A percentile compares a stretch with the other conserved stretches of the same genome.
phyloP scores from a whole-genome alignment of 2,329 filamentous ascomycete genomes.

The Colletotrichum sansevieriae region DNA sequence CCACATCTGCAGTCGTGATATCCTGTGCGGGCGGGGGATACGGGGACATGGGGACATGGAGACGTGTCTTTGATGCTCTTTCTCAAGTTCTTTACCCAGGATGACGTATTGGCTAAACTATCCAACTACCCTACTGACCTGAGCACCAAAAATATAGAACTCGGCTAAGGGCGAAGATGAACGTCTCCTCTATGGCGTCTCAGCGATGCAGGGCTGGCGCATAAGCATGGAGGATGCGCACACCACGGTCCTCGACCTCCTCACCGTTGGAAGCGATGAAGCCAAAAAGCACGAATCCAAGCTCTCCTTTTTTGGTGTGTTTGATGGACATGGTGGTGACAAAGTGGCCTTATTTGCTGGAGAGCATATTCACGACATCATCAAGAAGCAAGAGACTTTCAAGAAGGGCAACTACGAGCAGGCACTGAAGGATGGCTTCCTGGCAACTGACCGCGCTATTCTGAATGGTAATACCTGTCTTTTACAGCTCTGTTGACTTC shows the following conservation, averaged over 20 bases:
- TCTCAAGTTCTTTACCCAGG: background rate
- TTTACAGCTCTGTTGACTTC: conserved; percentile 44
- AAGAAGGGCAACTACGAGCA: conserved; percentile 93
- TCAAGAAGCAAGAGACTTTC: conserved; percentile 95
- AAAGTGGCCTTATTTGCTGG: conserved; percentile 95
- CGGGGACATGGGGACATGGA: conserved; percentile 7
- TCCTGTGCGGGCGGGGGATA: conserved; percentile 22
- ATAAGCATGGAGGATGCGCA: conserved; percentile 99
- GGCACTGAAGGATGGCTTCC: conserved; percentile 95
- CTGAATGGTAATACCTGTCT: conserved; percentile 79
- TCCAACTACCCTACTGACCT: conserved; percentile 26
- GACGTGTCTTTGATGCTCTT: conserved; percentile 5
- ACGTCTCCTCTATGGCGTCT: conserved; percentile 91
- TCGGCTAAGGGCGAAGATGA: conserved; percentile 95
- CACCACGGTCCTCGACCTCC: conserved; percentile 88
- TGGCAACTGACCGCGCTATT: conserved; percentile 96
- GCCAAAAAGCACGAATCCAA: conserved; percentile 77
- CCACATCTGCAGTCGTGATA: conserved; percentile 17
- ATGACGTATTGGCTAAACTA: conserved; percentile 33
- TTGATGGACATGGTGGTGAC: conserved; percentile 96
- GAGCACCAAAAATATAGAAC: conserved; percentile 66
- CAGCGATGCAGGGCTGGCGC: conserved; percentile 99
- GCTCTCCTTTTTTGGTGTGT: conserved; percentile 97
- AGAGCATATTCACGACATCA: conserved; percentile 92
- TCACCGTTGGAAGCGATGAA: conserved; percentile 67